Percentiles rank a stretch among this genome's conserved stretches.
Conservation (phyloP, 805 yeast genomes). For the Candida tammaniensis region DNA sequence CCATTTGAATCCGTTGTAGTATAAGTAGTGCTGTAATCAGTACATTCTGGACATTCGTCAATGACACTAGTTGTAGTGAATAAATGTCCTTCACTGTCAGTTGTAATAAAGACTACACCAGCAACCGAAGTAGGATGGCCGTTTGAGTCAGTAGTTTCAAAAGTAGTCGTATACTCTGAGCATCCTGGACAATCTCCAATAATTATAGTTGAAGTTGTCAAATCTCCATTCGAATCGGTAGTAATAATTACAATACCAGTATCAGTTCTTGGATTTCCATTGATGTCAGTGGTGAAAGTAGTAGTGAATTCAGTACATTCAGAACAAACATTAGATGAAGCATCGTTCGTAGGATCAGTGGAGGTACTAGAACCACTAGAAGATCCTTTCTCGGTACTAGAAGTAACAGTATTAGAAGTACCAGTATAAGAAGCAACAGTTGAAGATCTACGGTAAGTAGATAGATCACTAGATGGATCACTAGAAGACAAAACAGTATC, state of each 20-base stretch:
- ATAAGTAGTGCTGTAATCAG: constrained; percentile 13
- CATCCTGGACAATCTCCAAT: constrained; percentile 5
- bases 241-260: constrained; percentile 12
- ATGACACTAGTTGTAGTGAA: constrained; percentile 12
- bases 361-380: constrained; percentile 9
- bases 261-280: constrained; percentile 9
- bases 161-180: constrained; percentile 10
- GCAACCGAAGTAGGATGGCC: constrained; percentile 11
- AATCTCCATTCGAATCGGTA: constrained; percentile 10
- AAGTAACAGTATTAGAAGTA: background rate
- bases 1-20: constrained; percentile 10
- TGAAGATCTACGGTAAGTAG: too few relatives aligned
- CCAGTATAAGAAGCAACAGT: too few relatives aligned
- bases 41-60: constrained; percentile 9
- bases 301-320: constrained; percentile 11
- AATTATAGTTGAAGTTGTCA: constrained; percentile 12
- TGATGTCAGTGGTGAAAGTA: constrained; percentile 8
- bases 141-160: constrained; percentile 10
- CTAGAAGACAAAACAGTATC: too few relatives aligned
- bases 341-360: background rate
- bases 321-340: constrained; percentile 1
- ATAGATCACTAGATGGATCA: too few relatives aligned
- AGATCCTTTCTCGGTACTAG: constrained; percentile 10
- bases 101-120: constrained; percentile 13
- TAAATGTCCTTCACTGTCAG: constrained; percentile 10